Evolutionary conservation across 768 basidiomycete species (phyloP).

Genomic region (Russula sp.): DNA sequence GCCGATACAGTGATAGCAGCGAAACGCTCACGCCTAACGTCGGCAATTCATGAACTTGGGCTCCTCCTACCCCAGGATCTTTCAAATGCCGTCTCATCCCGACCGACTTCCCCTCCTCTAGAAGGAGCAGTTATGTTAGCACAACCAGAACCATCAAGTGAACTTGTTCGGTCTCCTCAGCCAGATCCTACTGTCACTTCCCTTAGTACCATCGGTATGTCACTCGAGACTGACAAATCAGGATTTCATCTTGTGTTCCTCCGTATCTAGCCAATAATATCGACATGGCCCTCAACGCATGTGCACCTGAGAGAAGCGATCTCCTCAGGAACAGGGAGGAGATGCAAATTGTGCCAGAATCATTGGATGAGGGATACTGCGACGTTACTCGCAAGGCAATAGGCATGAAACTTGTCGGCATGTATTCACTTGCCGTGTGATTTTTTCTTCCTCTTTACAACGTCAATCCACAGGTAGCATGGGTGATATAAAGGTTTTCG

Average conservation of each 20-base stretch:
- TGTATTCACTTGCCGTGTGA: slow-evolving; percentile 23
- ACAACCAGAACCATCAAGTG: not conserved
- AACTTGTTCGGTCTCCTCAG: too few species aligned
- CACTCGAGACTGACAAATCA: not conserved
- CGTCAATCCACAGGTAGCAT: slow-evolving; percentile 9
- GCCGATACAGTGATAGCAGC: not conserved
- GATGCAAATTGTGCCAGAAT: slow-evolving; percentile 71
- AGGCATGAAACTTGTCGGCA: slow-evolving; percentile 62
- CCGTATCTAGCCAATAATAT: slow-evolving; percentile 21
- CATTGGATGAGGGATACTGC: slow-evolving; percentile 75
- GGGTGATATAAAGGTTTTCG: slow-evolving; percentile 3
- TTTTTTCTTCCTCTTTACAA: not conserved
- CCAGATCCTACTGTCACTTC: slow-evolving; percentile 40
- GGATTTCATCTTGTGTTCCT: slow-evolving; percentile 3
- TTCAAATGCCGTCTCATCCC: not conserved
- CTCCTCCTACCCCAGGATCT: slow-evolving; percentile 11
- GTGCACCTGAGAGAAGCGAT: slow-evolving; percentile 60
- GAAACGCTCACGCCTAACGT: slow-evolving; percentile 13
- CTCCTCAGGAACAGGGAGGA: slow-evolving; percentile 60
- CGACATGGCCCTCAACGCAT: slow-evolving; percentile 62
- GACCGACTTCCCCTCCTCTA: not conserved
- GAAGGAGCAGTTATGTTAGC: slow-evolving; percentile 3
- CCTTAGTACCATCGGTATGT: slow-evolving; percentile 43
- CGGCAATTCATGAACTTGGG: slow-evolving; percentile 18
- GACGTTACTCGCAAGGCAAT: slow-evolving; percentile 65